phyloP scores from a whole-genome alignment of 192 early-diverging fungal genomes.

The Coemansia sp. region DNA sequence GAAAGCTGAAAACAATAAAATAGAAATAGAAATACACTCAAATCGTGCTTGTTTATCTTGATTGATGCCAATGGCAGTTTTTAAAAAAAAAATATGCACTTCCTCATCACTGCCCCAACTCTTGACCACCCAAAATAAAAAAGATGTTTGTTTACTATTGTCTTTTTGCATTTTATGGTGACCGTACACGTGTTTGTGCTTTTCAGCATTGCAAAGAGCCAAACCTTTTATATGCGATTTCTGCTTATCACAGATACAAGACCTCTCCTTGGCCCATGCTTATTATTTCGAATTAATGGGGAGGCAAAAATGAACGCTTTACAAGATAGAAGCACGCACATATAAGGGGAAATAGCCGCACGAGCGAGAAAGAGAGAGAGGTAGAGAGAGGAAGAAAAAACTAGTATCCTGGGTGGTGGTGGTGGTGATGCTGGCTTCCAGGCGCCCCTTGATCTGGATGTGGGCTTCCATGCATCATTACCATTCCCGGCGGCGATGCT shows the following conservation, averaged over 20 bases:
- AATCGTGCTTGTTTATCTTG: not conserved
- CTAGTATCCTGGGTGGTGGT: slow-evolving; percentile 10
- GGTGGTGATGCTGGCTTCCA: slow-evolving; percentile 16
- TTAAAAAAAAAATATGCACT: not conserved
- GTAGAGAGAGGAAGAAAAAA: not conserved
- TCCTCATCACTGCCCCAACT: not conserved
- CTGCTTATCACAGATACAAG: too few species aligned
- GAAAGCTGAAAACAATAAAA: not conserved
- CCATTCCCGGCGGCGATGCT: slow-evolving; percentile 42
- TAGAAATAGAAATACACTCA: not conserved
- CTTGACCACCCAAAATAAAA: not conserved
- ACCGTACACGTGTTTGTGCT: not conserved
- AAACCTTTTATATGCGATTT: too few species aligned
- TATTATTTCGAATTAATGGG: too few species aligned
- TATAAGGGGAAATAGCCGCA: too few species aligned
- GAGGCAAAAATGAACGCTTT: too few species aligned
- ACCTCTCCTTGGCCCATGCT: too few species aligned
- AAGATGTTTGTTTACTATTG: not conserved
- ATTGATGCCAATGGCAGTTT: not conserved
- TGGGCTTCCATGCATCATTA: slow-evolving; percentile 41
- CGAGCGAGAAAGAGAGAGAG: not conserved
- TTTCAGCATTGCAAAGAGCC: not conserved
- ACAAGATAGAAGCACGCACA: too few species aligned
- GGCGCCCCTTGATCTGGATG: slow-evolving; percentile 35
- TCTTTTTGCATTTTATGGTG: not conserved